phyloP scores from a whole-genome alignment of 2,329 filamentous ascomycete species.

The Didymella sp. region DNA sequence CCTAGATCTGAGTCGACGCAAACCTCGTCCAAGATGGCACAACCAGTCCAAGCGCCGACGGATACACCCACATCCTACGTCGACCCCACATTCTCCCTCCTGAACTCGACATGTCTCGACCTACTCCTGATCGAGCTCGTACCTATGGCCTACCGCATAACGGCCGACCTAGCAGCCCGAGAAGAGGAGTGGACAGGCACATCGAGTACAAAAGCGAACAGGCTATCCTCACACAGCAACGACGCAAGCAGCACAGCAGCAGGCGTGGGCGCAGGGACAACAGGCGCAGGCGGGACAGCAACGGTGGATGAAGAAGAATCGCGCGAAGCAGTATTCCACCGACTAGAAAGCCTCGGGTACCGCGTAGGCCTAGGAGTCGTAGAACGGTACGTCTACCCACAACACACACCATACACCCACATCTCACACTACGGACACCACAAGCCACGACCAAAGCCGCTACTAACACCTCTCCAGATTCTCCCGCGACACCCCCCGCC shows the following conservation, averaged over 20 bases:
- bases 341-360: constrained; percentile 86
- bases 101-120: constrained; percentile 87
- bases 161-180: constrained; percentile 70
- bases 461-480: constrained; percentile 61
- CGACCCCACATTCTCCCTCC: constrained; percentile 77
- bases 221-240: constrained; percentile 31
- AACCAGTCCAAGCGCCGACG: constrained; percentile 20
- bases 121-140: constrained; percentile 96
- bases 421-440: too few species aligned
- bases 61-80: constrained; percentile 53
- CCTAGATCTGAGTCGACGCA: background rate
- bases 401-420: too few species aligned
- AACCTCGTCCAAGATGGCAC: constrained; percentile 21
- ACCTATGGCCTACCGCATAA: constrained; percentile 87
- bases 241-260: constrained; percentile 38
- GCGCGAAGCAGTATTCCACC: constrained; percentile 82
- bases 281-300: constrained; percentile 29
- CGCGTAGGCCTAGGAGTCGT: constrained; percentile 90
- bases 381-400: constrained; percentile 69
- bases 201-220: constrained; percentile 22
- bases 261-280: constrained; percentile 26
- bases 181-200: constrained; percentile 51
- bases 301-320: constrained; percentile 77
- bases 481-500: constrained; percentile 82
- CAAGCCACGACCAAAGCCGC: background rate